A percentile compares a stretch with the other conserved stretches of the same genome.
These are phyloP conservation scores for Pyrus betulifolia DNA, from an alignment of 306 rosid species.

Conservation along the genomic window DNA sequence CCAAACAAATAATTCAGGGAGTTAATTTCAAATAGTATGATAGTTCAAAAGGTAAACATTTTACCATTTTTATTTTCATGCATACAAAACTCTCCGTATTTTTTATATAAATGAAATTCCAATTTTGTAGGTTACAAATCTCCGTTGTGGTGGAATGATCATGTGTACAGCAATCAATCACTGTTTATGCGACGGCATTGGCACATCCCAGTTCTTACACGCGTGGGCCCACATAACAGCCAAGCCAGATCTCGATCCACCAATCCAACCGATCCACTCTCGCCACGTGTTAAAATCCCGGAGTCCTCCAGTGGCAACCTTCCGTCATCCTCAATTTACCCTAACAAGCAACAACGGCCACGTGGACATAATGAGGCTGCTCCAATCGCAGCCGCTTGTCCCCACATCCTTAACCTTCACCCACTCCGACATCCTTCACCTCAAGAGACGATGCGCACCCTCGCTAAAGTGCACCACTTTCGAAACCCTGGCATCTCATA, in stretches of 20 bases:
- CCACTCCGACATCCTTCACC: slow-evolving; percentile 33
- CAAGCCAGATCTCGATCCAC: slow-evolving; percentile 10
- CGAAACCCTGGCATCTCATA: slow-evolving; percentile 71
- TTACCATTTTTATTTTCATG: too few relatives aligned
- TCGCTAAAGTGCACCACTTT: slow-evolving; percentile 62
- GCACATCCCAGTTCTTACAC: slow-evolving; percentile 70
- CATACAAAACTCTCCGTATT: not conserved
- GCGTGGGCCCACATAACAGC: slow-evolving; percentile 62
- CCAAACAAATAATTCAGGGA: not conserved
- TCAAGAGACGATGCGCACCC: slow-evolving; percentile 56
- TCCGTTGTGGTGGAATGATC: slow-evolving; percentile 75
- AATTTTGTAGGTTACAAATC: slow-evolving; percentile 45
- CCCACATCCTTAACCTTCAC: slow-evolving; percentile 52
- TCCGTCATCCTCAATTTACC: slow-evolving; percentile 38
- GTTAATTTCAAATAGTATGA: not conserved
- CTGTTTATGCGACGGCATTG: slow-evolving; percentile 71
- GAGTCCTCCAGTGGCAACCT: slow-evolving; percentile 22
- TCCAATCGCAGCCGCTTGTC: slow-evolving; percentile 55
- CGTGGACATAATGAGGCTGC: slow-evolving; percentile 32
- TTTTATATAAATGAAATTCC: not conserved
- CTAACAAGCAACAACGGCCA: slow-evolving; percentile 7
- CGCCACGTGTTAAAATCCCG: slow-evolving; percentile 57
- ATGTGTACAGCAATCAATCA: slow-evolving; percentile 78
- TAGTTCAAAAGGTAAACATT: not conserved
- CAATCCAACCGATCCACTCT: slow-evolving; percentile 39